Base-by-base conservation (phyloP, 2,329 filamentous ascomycete species). In the Exophiala calicioides region DNA sequence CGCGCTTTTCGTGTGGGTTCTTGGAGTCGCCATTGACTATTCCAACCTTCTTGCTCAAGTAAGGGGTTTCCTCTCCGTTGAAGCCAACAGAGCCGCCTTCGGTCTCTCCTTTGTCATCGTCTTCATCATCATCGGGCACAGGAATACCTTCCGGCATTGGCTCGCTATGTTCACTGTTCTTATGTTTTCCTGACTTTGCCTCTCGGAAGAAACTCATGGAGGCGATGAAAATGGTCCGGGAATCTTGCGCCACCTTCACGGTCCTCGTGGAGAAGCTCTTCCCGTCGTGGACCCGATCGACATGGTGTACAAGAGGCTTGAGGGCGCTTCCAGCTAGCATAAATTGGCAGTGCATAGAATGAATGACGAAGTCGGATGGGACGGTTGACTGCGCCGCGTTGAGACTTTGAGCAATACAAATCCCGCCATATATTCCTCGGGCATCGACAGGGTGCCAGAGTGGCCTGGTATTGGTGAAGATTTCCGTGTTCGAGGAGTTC, bases 311-410 rank as follows among this genome's bases (percentile, higher is more conserved):
- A 56, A 97, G 85, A 24, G 91, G 90, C 12, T 90, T 84, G 46
- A 85, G 81, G 5, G 81, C 77, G 61, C 90, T 86, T 15, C 91
- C 91, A 3, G 90, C 90, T 1, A 96, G 81, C 24, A 97, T 82
- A 68, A 97, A 97, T 74, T 96, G 96, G 79, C 91, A 96, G 77
- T 97, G 93, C 85, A 94, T 95, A 62, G 85, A 90, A 74, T 97
- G 91, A 42, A 90, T 81, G 49, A 82, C 78, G 69, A 95, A 95
- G 65, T 86, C 76, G 30, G 64, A 53, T 0, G 85, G 84, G 1
- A 97, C 87, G 5, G 91, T 97, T 62, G 82, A 81, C 67, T 95
- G 89, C 19, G 89, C 91, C 2, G 91, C 88, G 35, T 86, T 79
- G 20, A 95, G 83, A 61, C 80, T 90, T 75, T 96, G 90, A 42